Evolutionary conservation across 768 basidiomycete genomes (phyloP).

Genomic region (Pleurotus platypus): DNA sequence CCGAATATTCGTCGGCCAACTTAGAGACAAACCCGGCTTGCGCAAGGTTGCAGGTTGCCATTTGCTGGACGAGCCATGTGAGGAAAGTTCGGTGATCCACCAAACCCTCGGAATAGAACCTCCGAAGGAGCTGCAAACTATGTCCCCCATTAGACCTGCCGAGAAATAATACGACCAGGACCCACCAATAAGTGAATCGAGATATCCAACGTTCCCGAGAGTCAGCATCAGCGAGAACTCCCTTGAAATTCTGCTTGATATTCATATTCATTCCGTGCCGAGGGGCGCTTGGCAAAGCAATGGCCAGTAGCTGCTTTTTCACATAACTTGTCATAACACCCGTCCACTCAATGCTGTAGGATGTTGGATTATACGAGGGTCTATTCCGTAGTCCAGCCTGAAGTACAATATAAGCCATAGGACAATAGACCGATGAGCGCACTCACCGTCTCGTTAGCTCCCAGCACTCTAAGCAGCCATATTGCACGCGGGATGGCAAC

Average conservation of each 20-base stretch:
- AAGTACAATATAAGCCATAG: constrained; percentile 1
- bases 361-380: constrained; percentile 75
- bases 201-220: constrained; percentile 74
- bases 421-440: not conserved
- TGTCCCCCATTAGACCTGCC: constrained; percentile 1
- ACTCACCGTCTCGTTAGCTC: constrained; percentile 79
- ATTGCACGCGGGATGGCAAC: constrained; percentile 80
- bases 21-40: constrained; percentile 75
- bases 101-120: constrained; percentile 77
- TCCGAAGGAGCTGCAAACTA: constrained; percentile 68
- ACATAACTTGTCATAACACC: constrained; percentile 76
- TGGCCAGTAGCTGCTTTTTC: constrained; percentile 79
- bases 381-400: constrained; percentile 76
- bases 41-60: constrained; percentile 74
- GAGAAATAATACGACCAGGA: not conserved
- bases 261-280: constrained; percentile 72
- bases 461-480: constrained; percentile 85
- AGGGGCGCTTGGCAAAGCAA: constrained; percentile 75
- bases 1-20: constrained; percentile 77
- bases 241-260: constrained; percentile 83
- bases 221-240: constrained; percentile 69
- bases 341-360: constrained; percentile 85
- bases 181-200: constrained; percentile 75
- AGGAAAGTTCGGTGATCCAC: constrained; percentile 79
- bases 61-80: constrained; percentile 75